Base-by-base conservation (phyloP, 2,329 filamentous ascomycete species). In the Raffaelea deltoideospora region DNA sequence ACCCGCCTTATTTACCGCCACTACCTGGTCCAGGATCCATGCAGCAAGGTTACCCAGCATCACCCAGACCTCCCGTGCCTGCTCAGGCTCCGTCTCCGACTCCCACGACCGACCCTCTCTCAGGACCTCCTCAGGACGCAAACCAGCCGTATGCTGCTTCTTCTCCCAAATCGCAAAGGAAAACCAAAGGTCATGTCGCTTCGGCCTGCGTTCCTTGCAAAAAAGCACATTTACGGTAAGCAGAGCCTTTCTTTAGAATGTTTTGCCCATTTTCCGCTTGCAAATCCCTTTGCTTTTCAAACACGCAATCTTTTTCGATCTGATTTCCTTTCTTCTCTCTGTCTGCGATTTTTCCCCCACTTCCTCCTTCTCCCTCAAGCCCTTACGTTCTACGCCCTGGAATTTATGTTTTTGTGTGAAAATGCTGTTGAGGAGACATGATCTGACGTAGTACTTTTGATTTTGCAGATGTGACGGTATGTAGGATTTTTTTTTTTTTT, bases 171-270 rank as follows among this genome's bases (percentile, higher is more conserved):
- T 63, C 70, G 7, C 72, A 76, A 43, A 64, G 75, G 45, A 79
- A 79, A 53, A 76, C 78, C 6, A 85, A 85, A 52, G 79, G 80
- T 13, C 83, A 90, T 60, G 83, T 88, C 37, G 80, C 81, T 35
- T 87, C 81, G 26, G 83, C 83, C 20, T 90, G 83, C 53, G 77
- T 88, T 46, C 84, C 85, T 41, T 90, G 83, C 61, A 88, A 88
- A 54, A 76, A 75, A 55, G 83, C 83, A 27, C 83, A 90, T 68
- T 67, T 90, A 44, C 66, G 74, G 72, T 76, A 58, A 52, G 62
- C 47, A 22, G 8, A 17, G 4, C 5, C 13, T 40, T n/a, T 28
- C n/a, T n/a, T n/a, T n/a, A n/a, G n/a, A n/a, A n/a, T n/a, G n/a
- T n/a, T n/a, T n/a, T n/a, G n/a, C n/a, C n/a, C n/a, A n/a, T n/a